Evolutionary conservation across 2,329 filamentous ascomycete genomes (phyloP), one percentile per base, ranked within the genome.

Genomic region (Orbilia quercus): DNA sequence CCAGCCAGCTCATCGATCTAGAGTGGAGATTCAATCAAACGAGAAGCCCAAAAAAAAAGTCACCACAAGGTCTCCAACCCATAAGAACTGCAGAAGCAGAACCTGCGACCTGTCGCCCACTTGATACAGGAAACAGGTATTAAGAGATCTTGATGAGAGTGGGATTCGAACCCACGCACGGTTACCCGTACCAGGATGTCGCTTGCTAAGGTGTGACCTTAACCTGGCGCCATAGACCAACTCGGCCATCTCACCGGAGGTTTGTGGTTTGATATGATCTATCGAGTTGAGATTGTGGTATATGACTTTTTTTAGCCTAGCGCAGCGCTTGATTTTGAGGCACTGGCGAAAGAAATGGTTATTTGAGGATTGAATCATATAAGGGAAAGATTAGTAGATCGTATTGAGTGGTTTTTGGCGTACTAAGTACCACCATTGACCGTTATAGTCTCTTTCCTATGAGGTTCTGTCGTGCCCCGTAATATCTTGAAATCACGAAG

Each of bases 191-290:
- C 69, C 69, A 73, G 69, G 69, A 73, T 65, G 60, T 66, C 60
- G 25, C 69, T 66, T 73, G 60, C 18, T 73, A 73, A 73, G 69
- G 69, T 73, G 40, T 66, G 47, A 66, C 69, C 69, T 73, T 73
- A 73, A 73, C 69, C 69, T 73, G 69, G 69, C 69, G 69, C 69
- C 69, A 66, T 73, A 73, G 67, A 73, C 69, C 69, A 66, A 72
- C 69, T 73, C 69, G 69, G 69, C 69, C 69, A 73, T 73, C 69
- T 73, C 69, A 73, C 69, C 69, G 69, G 50, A 47, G 54, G 57
- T 28, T 67, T 59, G 38, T 73, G 40, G 60, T 60, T 28, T 57
- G 62, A 59, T 54, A 50, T 65, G 45, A 73, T 59, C 47, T 28
- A 11, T 45, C 34, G 20, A 1, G 45, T 23, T 23, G 22, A 11